These are phyloP conservation scores for Boletus reticulatus DNA, from an alignment of 768 basidiomycete genomes.

Conservation along the genomic window DNA sequence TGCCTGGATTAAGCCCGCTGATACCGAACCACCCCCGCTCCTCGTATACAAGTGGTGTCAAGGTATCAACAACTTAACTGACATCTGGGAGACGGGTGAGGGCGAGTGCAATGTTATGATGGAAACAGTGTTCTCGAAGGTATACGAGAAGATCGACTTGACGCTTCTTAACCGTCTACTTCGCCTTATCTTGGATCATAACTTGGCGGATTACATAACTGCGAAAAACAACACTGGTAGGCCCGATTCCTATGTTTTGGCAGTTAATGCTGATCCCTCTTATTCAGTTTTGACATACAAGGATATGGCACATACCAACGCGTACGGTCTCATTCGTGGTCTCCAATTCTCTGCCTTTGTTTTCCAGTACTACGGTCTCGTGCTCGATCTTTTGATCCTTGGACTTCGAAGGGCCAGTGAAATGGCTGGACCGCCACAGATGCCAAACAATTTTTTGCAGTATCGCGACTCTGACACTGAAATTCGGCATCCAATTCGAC, in stretches of 20 bases:
- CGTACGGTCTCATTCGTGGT: constrained; percentile 94
- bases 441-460: constrained; percentile 98
- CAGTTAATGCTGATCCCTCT: background rate
- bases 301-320: constrained; percentile 98
- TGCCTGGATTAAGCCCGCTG: constrained; percentile 98
- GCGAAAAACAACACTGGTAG: constrained; percentile 93
- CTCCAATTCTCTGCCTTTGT: constrained; percentile 98
- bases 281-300: constrained; percentile 78
- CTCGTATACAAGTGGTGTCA: constrained; percentile 99
- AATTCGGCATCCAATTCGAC: constrained; percentile 94
- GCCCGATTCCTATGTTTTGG: constrained; percentile 7
- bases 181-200: constrained; percentile 96
- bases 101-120: constrained; percentile 98
- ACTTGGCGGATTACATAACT: constrained; percentile 98
- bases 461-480: constrained; percentile 95
- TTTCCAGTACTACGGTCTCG: constrained; percentile 98
- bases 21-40: constrained; percentile 94
- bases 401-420: constrained; percentile 98
- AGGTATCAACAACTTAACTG: constrained; percentile 97
- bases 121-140: constrained; percentile 97
- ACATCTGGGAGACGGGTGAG: constrained; percentile 97
- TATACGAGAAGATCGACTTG: constrained; percentile 98
- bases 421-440: constrained; percentile 97
- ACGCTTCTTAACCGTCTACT: constrained; percentile 94
- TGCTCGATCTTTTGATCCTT: constrained; percentile 92